Conservation (phyloP, 768 basidiomycete species). For the Kwoniella shandongensis region DNA sequence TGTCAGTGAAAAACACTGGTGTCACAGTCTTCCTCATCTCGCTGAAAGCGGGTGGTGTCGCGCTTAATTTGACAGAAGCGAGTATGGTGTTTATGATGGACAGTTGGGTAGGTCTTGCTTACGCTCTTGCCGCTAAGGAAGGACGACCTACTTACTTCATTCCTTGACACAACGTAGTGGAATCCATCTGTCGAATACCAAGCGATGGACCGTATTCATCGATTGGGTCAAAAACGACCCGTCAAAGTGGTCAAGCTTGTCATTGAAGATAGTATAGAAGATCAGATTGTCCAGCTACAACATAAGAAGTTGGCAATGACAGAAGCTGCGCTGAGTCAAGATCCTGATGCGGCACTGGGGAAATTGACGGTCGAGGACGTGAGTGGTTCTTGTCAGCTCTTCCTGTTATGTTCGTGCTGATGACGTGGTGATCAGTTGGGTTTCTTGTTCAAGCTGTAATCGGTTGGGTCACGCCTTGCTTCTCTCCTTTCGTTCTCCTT, state of each 20-base stretch:
- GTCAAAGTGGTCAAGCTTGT: slow-evolving; percentile 92
- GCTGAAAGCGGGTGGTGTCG: slow-evolving; percentile 86
- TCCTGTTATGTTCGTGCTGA: background rate
- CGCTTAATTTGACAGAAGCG: slow-evolving; percentile 58
- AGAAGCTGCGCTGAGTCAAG: slow-evolving; percentile 52
- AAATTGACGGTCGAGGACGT: slow-evolving; percentile 75
- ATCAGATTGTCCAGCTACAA: slow-evolving; percentile 90
- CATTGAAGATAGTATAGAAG: slow-evolving; percentile 91
- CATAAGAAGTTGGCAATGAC: slow-evolving; percentile 97
- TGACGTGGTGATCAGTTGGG: slow-evolving; percentile 32
- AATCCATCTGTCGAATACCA: slow-evolving; percentile 77
- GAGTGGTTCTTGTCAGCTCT: slow-evolving; percentile 13
- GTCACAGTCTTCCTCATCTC: slow-evolving; percentile 95
- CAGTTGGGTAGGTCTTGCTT: slow-evolving; percentile 61
- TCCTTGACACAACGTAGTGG: slow-evolving; percentile 61
- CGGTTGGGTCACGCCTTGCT: too few relatives aligned
- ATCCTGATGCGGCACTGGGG: slow-evolving; percentile 74
- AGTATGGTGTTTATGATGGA: slow-evolving; percentile 96
- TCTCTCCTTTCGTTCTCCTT: too few relatives aligned
- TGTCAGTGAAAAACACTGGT: slow-evolving; percentile 79
- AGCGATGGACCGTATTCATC: slow-evolving; percentile 94
- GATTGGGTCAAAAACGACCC: slow-evolving; percentile 89
- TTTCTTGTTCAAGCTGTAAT: slow-evolving; percentile 52
- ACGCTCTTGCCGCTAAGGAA: background rate
- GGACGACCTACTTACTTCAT: too few relatives aligned